Evolutionary conservation across 768 basidiomycete species (phyloP), one percentile per base, ranked within the genome.

Genomic region (Crassisporium funariophilum): DNA sequence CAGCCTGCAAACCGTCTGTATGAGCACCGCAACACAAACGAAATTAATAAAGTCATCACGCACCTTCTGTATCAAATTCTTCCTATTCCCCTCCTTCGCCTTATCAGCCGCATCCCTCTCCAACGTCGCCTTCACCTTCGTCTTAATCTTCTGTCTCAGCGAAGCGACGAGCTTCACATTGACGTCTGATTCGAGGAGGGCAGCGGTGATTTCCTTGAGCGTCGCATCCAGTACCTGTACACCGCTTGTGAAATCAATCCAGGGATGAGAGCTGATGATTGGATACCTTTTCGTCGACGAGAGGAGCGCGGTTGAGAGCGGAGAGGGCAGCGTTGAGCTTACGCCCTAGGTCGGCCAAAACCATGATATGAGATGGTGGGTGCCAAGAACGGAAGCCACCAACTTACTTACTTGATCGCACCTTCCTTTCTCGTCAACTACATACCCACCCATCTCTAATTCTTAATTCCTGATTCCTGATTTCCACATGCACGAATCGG

Each of bases 111-210:
- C 75, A 48, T 65, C 74, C 21, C 73, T 69, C 56, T 94, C 92
- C 17, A 94, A 63, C 16, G 85, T 74, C 4, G 89, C 81, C 63
- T 97, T 88, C 44, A 95, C 91, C 62, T 92, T 94, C 3, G 81
- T 73, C 67, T 95, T 94, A 60, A 98, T 92, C 66, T 92, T 93
- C 53, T 87, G 83, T 53, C 93, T 82, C 46, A 97, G 67, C 29
- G 83, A 82, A 4, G 91, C 81, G 15, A 98, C 97, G 16, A 98
- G 82, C 66, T 95, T 97, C 58, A 99, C 95, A 64, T 99, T 99
- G 55, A 99, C 95, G 70, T 99, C 97, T 15, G 94, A 87, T 68
- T 98, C 95, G 35, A 99, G 80, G 23, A 98, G 73, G 8, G 95
- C 95, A 19, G 92, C 80, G 37, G 91, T 93, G 52, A 99, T 90